These are phyloP conservation scores for Rhizodiscina lignyota DNA, from an alignment of 495 filamentous ascomycete genomes.

Conservation along the genomic window DNA sequence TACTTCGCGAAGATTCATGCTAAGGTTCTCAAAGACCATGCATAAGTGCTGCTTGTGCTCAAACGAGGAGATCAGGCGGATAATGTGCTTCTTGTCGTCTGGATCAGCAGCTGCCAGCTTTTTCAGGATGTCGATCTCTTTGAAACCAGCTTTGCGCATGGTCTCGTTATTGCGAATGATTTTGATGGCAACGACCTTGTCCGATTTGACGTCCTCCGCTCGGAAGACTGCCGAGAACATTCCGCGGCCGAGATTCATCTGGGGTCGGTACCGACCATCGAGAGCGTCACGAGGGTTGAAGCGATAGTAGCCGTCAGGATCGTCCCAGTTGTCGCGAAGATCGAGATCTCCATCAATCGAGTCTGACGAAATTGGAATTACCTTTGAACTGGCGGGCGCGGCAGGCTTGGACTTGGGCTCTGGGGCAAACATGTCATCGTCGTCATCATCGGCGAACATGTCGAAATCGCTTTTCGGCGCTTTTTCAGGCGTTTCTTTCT, in stretches of 20 bases:
- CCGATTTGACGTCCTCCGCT: constrained; percentile 61
- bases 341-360: constrained; percentile 59
- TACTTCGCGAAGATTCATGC: constrained; percentile 86
- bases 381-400: too few relatives aligned
- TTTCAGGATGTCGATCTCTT: constrained; percentile 81
- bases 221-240: constrained; percentile 95
- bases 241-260: constrained; percentile 75
- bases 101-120: constrained; percentile 70
- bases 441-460: constrained; percentile 89
- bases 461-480: constrained; percentile 52
- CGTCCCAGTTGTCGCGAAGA: constrained; percentile 87
- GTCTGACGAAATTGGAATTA: constrained; percentile 34
- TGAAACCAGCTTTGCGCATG: constrained; percentile 63
- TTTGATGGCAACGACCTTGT: constrained; percentile 26
- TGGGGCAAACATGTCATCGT: constrained; percentile 76
- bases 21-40: constrained; percentile 91
- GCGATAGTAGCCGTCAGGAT: constrained; percentile 89
- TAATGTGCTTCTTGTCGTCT: constrained; percentile 81
- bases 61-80: constrained; percentile 71
- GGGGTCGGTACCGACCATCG: constrained; percentile 72
- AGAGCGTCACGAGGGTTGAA: constrained; percentile 78
- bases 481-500: constrained; percentile 22
- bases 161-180: constrained; percentile 16
- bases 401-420: constrained; percentile 29
- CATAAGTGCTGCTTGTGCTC: constrained; percentile 92